Evolutionary conservation across 495 filamentous ascomycete species (phyloP).

Genomic region (Podospora pseudocomata): DNA sequence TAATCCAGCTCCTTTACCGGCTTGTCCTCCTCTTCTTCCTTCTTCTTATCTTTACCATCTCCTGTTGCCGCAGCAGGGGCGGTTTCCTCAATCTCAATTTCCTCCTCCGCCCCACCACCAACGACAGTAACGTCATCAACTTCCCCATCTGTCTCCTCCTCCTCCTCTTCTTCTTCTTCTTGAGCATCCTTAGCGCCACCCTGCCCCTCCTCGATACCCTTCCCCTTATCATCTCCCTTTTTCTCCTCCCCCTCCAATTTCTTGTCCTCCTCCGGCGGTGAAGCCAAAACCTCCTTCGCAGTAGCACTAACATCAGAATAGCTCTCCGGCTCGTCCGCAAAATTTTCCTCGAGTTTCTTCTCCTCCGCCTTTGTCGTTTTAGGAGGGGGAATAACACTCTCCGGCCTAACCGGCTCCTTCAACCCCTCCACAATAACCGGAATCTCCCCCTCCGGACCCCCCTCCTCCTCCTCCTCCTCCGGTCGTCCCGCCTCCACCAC

Average conservation of each 20-base stretch:
- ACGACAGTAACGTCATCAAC: neutral
- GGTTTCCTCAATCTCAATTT: neutral
- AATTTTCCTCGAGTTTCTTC: neutral
- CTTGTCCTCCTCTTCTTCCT: constrained; percentile 1
- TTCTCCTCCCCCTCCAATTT: constrained; percentile 18
- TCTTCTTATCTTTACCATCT: constrained; percentile 2
- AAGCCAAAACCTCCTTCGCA: neutral
- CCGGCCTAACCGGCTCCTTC: constrained; percentile 22
- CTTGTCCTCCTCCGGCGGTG: neutral
- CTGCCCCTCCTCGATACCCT: constrained; percentile 12
- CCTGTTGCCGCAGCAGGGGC: neutral
- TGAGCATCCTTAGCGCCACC: neutral
- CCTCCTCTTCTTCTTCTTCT: neutral
- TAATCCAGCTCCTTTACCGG: neutral
- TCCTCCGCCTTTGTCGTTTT: neutral
- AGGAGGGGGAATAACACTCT: constrained; percentile 27
- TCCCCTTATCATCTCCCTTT: constrained; percentile 25
- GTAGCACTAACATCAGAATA: neutral
- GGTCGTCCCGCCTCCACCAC: neutral
- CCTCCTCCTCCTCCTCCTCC: constrained; percentile 36
- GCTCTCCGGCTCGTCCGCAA: neutral
- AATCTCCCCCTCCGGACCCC: constrained; percentile 35
- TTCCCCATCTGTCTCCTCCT: neutral
- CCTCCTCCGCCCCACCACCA: neutral
- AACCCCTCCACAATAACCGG: constrained; percentile 39